Evolutionary conservation across 768 basidiomycete species (phyloP).

Genomic region (Rhodotorula graminis): DNA sequence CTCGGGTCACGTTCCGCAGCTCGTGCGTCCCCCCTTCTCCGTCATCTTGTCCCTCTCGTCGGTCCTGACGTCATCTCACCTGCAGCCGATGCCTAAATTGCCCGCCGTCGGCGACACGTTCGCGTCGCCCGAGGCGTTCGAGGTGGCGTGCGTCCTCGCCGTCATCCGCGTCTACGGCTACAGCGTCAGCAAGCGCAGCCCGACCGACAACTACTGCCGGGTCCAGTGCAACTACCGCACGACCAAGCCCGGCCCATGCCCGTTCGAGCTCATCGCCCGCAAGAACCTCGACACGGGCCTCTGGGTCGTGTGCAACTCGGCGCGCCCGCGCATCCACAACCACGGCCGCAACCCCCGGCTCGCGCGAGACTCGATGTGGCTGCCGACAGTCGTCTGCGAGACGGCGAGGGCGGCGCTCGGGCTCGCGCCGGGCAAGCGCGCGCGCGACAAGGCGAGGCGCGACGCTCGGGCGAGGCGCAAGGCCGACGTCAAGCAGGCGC

Average conservation of each 20-base stretch:
- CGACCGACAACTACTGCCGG: too few species aligned
- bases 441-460: neutral
- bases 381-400: neutral
- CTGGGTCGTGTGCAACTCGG: neutral
- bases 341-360: neutral
- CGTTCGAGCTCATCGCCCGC: neutral
- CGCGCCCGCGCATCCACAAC: neutral
- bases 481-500: neutral
- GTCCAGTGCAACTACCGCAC: neutral
- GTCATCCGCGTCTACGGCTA: neutral
- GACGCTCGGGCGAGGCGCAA: too few species aligned
- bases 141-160: neutral
- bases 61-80: too few species aligned
- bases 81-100: neutral
- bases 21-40: too few species aligned
- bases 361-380: neutral
- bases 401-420: neutral
- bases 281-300: too few species aligned
- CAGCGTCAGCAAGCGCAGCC: neutral
- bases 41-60: too few species aligned
- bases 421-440: neutral
- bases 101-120: neutral
- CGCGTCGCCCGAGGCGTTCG: neutral
- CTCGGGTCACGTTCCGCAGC: too few species aligned
- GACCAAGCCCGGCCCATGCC: neutral